phyloP scores from a whole-genome alignment of 2,329 filamentous ascomycete species.

The Colletotrichum endophyticum region DNA sequence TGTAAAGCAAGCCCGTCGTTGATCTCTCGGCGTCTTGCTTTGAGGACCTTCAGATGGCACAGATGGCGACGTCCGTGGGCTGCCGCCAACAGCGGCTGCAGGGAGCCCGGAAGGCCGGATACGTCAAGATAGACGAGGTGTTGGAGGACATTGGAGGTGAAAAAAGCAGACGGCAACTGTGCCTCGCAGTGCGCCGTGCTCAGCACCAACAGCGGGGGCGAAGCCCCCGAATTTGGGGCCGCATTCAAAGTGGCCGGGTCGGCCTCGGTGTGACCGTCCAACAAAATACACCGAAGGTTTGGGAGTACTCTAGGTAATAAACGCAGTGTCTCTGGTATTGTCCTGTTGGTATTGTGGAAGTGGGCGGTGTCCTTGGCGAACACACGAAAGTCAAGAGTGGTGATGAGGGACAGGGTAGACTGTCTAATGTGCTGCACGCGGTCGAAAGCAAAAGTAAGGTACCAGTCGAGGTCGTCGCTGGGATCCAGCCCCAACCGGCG shows the following conservation, averaged over 20 bases:
- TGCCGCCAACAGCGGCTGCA: slow-evolving; percentile 38
- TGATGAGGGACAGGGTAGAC: slow-evolving; percentile 48
- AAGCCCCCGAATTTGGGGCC: not conserved
- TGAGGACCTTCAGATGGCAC: slow-evolving; percentile 56
- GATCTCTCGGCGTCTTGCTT: slow-evolving; percentile 51
- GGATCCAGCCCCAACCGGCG: slow-evolving; percentile 45
- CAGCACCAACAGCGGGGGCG: slow-evolving; percentile 41
- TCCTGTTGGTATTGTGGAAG: slow-evolving; percentile 41
- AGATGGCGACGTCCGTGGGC: slow-evolving; percentile 39
- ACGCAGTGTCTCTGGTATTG: slow-evolving; percentile 44
- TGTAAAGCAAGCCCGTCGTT: slow-evolving; percentile 40
- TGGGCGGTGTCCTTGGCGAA: slow-evolving; percentile 44
- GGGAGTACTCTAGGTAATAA: slow-evolving; percentile 45
- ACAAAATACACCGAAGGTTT: slow-evolving; percentile 47
- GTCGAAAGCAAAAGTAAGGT: slow-evolving; percentile 48
- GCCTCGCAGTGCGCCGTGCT: slow-evolving; percentile 48
- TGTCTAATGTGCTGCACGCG: slow-evolving; percentile 38
- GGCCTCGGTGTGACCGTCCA: slow-evolving; percentile 52
- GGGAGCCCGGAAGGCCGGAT: slow-evolving; percentile 52
- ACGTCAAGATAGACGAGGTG: slow-evolving; percentile 58
- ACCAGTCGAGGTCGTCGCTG: slow-evolving; percentile 54
- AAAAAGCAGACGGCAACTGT: slow-evolving; percentile 45
- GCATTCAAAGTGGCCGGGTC: slow-evolving; percentile 43
- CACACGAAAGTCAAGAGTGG: slow-evolving; percentile 51
- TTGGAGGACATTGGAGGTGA: slow-evolving; percentile 38